Conservation (phyloP, 1,284 basidiomycete species). For the Puccinia polysora region DNA sequence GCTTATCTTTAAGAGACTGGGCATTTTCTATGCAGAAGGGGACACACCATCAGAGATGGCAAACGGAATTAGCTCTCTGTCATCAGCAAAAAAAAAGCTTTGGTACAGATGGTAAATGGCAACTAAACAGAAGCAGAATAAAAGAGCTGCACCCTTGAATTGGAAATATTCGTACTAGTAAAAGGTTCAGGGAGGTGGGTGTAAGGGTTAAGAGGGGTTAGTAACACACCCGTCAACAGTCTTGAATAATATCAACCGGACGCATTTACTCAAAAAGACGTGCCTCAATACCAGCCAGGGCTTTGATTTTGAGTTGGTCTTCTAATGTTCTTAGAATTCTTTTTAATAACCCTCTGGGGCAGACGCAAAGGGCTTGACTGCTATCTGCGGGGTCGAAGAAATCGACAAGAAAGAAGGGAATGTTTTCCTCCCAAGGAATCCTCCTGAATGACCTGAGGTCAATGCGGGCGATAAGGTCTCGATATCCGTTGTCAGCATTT, state of each 20-base stretch:
- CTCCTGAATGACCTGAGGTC: constrained; percentile 79
- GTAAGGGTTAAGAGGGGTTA: not conserved
- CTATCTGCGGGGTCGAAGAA: constrained; percentile 76
- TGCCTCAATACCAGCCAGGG: constrained; percentile 48
- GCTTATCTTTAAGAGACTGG: constrained; percentile 68
- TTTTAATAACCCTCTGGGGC: constrained; percentile 76
- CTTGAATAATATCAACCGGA: not conserved
- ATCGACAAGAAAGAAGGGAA: constrained; percentile 86
- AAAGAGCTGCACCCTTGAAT: constrained; percentile 29
- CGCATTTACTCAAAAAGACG: constrained; percentile 55
- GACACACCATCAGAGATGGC: constrained; percentile 23
- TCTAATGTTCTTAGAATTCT: constrained; percentile 58
- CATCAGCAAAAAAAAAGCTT: not conserved
- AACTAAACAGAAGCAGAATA: constrained; percentile 2
- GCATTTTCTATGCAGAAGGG: constrained; percentile 64
- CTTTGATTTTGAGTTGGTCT: constrained; percentile 56
- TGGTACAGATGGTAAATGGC: too few relatives aligned
- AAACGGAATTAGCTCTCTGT: too few relatives aligned
- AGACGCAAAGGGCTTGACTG: constrained; percentile 68
- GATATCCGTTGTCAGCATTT: constrained; percentile 83
- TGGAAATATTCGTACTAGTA: constrained; percentile 43
- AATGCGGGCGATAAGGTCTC: constrained; percentile 75
- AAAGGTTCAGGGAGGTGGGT: not conserved
- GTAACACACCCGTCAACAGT: not conserved
- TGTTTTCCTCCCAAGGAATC: constrained; percentile 85